These are phyloP conservation scores for Aspergillaceae sp. DNA, from an alignment of 2,329 filamentous ascomycete genomes.

Conservation along the genomic window DNA sequence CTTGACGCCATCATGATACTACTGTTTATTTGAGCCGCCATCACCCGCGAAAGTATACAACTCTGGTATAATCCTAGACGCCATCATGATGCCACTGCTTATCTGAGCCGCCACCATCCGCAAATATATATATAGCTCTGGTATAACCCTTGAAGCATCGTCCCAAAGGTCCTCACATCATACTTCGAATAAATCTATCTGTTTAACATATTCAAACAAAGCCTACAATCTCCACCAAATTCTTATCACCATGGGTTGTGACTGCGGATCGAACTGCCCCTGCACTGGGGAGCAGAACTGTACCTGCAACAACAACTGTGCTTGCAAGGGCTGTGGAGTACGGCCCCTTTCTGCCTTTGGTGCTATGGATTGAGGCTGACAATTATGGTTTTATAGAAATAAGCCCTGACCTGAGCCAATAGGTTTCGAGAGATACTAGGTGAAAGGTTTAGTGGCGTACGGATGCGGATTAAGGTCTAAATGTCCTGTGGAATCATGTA, in stretches of 20 bases:
- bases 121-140: slow-evolving; percentile 7
- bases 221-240: background rate
- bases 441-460: no score
- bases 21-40: background rate
- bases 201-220: no score
- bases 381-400: no score
- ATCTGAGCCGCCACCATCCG: slow-evolving; percentile 1
- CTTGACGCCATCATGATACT: slow-evolving; percentile 16
- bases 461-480: no score
- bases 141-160: background rate
- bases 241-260: slow-evolving; percentile 24
- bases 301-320: slow-evolving; percentile 25
- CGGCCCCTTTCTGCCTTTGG: slow-evolving; percentile 9
- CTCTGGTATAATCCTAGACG: background rate
- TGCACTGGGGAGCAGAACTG: slow-evolving; percentile 26
- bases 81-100: slow-evolving; percentile 10
- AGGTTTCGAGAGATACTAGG: no score
- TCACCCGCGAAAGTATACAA: slow-evolving; percentile 9
- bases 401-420: no score
- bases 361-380: no score
- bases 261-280: slow-evolving; percentile 25
- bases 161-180: background rate
- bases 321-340: slow-evolving; percentile 34
- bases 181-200: background rate
- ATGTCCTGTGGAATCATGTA: no score